Base-by-base conservation (phyloP, 352 stramenopile genomes). In the Pythium chondricola region DNA sequence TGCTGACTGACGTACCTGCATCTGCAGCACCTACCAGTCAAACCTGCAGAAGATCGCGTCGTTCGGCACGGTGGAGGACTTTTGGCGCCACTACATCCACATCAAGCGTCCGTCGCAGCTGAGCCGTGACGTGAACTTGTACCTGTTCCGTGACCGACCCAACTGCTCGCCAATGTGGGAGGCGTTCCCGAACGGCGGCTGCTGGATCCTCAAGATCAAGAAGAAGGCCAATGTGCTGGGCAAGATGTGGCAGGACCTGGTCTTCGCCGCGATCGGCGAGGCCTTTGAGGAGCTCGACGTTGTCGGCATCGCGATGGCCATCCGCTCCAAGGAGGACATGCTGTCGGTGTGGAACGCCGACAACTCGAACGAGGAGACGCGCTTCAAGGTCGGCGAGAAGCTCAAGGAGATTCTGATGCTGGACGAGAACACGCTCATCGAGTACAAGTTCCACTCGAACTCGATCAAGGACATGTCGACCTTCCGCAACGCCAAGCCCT, bases 131-230 rank as follows among this genome's bases (percentile, higher is more conserved):
- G 83, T 95, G 43, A 97, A 97, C 69, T 63, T 97, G 22, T 97
- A 97, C 71, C 55, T 97, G 43, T 97, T 97, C 69, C 85, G 89
- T 56, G 86, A 97, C 57, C 76, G 75, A 43, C 73, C 70, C 7
- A 93, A 92, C 58, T 92, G 83, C 55, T 74, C 82, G 20, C 86
- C 85, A 3, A 95, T 95, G 83, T 96, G 85, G 85, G 85, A 96
- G 62, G 82, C 78, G 14, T 97, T 95, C 70, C 89, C 89, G 16
- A 85, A 96, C 58, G 89, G 89, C 46, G 89, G 89, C 40, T 97
- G 89, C 75, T 97, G 89, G 89, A 97, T 97, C 65, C 72, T 97
- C 55, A 96, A 96, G 70, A 95, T 97, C 64, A 95, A 96, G 67
- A 96, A 96, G 73, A 95, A 93, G 67, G 80, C 80, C 58, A 94